These are phyloP conservation scores for Ustulina deusta DNA, from an alignment of 2,329 filamentous ascomycete species.

Conservation along the genomic window DNA sequence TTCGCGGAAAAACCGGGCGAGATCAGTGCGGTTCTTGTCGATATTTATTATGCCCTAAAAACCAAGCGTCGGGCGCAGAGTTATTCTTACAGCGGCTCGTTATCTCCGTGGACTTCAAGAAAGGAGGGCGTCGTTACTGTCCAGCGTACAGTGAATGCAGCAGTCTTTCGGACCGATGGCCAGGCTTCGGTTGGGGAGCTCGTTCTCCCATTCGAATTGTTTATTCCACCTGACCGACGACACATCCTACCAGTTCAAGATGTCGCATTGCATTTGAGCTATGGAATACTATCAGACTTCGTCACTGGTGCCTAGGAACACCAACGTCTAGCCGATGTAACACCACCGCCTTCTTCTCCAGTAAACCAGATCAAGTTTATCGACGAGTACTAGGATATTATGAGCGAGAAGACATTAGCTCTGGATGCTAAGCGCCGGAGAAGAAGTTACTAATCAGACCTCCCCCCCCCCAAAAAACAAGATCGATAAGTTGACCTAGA, in stretches of 20 bases:
- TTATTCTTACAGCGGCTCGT: not conserved
- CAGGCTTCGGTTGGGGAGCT: not conserved
- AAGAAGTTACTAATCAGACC: not conserved
- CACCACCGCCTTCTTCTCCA: not conserved
- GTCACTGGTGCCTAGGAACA: not conserved
- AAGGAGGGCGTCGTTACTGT: not conserved
- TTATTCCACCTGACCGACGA: not conserved
- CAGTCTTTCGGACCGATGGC: not conserved
- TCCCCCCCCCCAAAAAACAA: not conserved
- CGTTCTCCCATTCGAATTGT: conserved; percentile 2
- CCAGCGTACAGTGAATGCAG: not conserved
- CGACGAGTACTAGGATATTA: not conserved
- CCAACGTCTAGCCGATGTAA: not conserved
- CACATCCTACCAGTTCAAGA: not conserved
- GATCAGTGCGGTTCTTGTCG: not conserved
- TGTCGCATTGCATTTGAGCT: not conserved
- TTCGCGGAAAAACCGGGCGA: not conserved
- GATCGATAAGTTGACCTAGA: not conserved
- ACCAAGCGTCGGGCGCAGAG: not conserved
- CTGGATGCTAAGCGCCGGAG: not conserved
- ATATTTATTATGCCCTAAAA: not conserved
- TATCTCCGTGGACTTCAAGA: not conserved
- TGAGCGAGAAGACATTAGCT: not conserved
- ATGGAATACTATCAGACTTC: not conserved
- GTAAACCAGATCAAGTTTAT: not conserved